Evolutionary conservation across 257 asterid genomes (phyloP).

Genomic region (Solanum pimpinellifolium): DNA sequence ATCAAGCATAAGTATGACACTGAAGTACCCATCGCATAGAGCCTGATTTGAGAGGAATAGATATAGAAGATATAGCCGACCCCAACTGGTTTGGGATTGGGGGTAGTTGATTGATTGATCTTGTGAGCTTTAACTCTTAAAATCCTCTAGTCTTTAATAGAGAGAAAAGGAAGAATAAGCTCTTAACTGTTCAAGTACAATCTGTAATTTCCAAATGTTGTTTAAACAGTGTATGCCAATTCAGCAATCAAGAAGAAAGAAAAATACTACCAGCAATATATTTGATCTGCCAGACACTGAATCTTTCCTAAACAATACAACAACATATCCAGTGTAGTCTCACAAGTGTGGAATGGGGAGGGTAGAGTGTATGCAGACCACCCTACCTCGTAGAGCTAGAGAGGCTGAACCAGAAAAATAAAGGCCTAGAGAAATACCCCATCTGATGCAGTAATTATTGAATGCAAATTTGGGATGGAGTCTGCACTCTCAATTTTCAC

Average conservation of each 20-base stretch:
- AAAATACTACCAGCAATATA: background rate
- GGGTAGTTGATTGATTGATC: background rate
- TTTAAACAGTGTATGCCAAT: background rate
- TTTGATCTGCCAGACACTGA: background rate
- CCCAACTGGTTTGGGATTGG: background rate
- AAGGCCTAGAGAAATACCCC: constrained; percentile 47
- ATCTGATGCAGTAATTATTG: constrained; percentile 92
- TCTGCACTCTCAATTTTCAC: constrained; percentile 98
- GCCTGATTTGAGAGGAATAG: background rate
- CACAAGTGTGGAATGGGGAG: background rate
- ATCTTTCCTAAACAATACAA: background rate
- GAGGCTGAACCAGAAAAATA: background rate
- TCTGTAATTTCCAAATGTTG: background rate
- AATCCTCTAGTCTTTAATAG: background rate
- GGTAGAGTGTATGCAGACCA: background rate
- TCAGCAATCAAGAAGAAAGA: background rate
- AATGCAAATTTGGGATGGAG: constrained; percentile 80
- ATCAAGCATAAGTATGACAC: background rate
- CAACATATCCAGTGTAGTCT: background rate
- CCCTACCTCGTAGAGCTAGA: background rate
- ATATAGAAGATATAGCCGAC: background rate
- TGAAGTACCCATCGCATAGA: background rate
- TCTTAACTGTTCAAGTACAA: background rate
- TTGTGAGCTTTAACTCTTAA: background rate
- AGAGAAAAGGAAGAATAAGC: background rate